A percentile compares a stretch with the other conserved stretches of the same genome.
phyloP scores from a whole-genome alignment of 768 basidiomycete species.

The Tulasnella sp. region DNA sequence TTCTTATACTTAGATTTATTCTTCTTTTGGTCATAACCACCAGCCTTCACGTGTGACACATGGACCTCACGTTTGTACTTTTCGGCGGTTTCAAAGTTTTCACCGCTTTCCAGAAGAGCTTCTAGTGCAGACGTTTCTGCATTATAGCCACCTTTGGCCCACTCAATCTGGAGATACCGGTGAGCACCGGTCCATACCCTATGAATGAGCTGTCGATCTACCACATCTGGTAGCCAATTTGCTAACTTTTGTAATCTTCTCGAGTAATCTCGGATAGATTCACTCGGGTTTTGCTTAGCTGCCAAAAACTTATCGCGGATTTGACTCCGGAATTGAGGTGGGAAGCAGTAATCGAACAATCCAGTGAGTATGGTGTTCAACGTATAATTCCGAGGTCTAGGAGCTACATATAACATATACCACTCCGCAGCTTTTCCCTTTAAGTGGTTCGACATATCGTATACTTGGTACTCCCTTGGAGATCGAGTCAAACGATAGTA shows the following conservation, averaged over 20 bases:
- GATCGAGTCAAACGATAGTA: neutral
- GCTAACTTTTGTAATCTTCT: neutral
- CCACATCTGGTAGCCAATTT: neutral
- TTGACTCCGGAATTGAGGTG: neutral
- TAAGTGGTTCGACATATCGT: neutral
- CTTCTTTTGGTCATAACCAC: neutral
- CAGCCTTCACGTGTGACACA: neutral
- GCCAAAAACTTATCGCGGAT: neutral
- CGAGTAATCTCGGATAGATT: neutral
- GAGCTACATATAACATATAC: slow-evolving; percentile 1
- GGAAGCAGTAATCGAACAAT: slow-evolving; percentile 12
- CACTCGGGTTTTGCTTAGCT: neutral
- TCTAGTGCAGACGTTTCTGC: neutral
- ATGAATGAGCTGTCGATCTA: neutral
- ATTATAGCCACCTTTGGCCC: neutral
- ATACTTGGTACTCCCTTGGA: neutral
- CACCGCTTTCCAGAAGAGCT: slow-evolving; percentile 1
- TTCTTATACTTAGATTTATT: neutral
- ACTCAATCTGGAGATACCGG: neutral
- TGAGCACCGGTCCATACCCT: neutral
- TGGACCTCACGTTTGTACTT: neutral
- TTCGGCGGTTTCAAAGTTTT: slow-evolving; percentile 5
- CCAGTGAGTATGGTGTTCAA: neutral
- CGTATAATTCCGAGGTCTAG: neutral
- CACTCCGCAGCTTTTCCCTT: neutral